phyloP scores from a whole-genome alignment of 1,284 basidiomycete genomes.

The Ustilago loliicola region DNA sequence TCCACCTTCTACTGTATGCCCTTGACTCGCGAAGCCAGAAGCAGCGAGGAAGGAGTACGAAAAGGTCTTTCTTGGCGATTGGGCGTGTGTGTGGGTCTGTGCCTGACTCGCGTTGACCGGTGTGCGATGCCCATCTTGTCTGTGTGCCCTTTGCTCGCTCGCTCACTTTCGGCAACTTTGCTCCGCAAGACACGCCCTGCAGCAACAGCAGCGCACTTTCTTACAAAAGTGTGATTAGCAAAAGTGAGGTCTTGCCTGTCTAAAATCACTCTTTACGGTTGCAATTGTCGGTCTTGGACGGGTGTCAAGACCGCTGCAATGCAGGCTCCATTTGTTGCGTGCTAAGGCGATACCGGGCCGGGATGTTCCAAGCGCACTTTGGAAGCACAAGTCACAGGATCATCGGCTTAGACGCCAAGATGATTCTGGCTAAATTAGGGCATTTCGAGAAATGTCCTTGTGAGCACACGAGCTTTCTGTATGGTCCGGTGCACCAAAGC shows the following conservation, averaged over 20 bases:
- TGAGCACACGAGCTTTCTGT: not conserved
- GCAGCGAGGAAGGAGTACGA: not conserved
- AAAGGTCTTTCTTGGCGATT: not conserved
- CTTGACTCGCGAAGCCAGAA: not conserved
- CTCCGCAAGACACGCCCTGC: conserved; percentile 1
- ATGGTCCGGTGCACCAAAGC: not conserved
- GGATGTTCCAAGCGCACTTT: not conserved
- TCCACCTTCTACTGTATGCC: not conserved
- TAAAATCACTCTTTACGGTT: not conserved
- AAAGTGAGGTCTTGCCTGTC: conserved; percentile 3
- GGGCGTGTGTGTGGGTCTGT: not conserved
- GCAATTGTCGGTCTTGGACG: conserved; percentile 6
- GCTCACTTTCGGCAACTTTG: conserved; percentile 12
- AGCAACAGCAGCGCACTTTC: not conserved
- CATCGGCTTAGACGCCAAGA: not conserved
- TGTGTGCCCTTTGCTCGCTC: not conserved
- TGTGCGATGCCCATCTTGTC: not conserved
- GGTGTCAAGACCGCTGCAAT: not conserved
- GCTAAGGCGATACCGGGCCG: not conserved
- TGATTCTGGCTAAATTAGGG: not conserved
- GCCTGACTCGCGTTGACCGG: conserved; percentile 6
- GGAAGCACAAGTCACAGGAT: not conserved
- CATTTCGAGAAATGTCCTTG: not conserved
- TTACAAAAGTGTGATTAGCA: conserved; percentile 3
- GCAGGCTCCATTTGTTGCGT: not conserved